Evolutionary conservation across 2,329 filamentous ascomycete genomes (phyloP).

Genomic region (Xylariaceae sp.): DNA sequence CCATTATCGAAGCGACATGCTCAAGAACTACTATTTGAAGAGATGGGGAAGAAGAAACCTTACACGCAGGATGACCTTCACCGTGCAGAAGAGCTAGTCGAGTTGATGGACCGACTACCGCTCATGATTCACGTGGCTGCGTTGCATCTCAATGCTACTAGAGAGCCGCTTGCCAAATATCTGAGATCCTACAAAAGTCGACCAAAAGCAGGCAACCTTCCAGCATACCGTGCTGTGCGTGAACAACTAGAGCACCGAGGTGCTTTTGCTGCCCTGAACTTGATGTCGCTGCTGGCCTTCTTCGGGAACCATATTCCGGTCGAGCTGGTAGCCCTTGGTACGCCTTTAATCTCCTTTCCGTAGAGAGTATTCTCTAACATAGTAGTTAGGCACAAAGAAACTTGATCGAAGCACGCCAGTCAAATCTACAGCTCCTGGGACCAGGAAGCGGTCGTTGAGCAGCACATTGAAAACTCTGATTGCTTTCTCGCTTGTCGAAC

Average conservation of each 20-base stretch:
- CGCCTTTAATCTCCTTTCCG: conserved; percentile 10
- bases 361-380: neutral
- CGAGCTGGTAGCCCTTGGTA: conserved; percentile 58
- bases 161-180: conserved; percentile 59
- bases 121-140: conserved; percentile 66
- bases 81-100: conserved; percentile 59
- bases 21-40: conserved; percentile 56
- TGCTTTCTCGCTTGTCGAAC: conserved; percentile 48
- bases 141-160: conserved; percentile 56
- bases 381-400: conserved; percentile 37
- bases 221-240: conserved; percentile 44
- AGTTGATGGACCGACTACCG: conserved; percentile 60
- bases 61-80: conserved; percentile 50
- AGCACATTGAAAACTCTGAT: conserved; percentile 49
- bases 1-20: conserved; percentile 54
- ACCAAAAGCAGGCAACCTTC: conserved; percentile 48
- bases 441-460: conserved; percentile 37
- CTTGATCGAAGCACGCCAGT: conserved; percentile 45
- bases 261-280: conserved; percentile 54
- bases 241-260: conserved; percentile 46
- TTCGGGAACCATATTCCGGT: conserved; percentile 63
- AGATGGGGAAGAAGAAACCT: conserved; percentile 56
- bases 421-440: conserved; percentile 38
- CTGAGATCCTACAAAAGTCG: conserved; percentile 54
- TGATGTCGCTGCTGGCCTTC: conserved; percentile 63